phyloP scores from a whole-genome alignment of 352 stramenopile species.

The Chrysophaeum taylorii region DNA sequence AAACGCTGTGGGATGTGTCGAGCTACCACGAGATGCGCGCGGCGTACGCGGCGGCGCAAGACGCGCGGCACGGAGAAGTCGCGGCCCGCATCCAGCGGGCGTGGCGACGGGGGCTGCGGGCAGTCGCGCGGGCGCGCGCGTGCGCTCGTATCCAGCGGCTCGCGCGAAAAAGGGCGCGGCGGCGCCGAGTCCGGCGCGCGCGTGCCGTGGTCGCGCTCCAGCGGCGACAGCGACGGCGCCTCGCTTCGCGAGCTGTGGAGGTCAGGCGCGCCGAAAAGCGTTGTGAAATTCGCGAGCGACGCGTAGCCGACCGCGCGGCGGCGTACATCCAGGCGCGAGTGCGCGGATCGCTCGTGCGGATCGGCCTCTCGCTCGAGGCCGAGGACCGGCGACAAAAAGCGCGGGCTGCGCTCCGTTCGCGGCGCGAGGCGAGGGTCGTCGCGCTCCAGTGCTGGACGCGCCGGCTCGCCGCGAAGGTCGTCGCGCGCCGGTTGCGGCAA shows the following conservation, averaged over 20 bases:
- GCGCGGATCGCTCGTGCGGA: background rate
- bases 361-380: background rate
- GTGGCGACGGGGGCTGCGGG: background rate
- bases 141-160: background rate
- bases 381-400: background rate
- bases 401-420: background rate
- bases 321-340: background rate
- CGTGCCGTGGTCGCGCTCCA: too few relatives aligned
- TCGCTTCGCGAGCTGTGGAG: too few relatives aligned
- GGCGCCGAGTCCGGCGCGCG: too few relatives aligned
- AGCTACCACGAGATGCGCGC: constrained; percentile 14
- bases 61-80: constrained; percentile 8
- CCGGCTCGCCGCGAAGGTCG: constrained; percentile 7
- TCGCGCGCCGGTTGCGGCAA: constrained; percentile 15
- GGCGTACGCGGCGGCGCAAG: constrained; percentile 15
- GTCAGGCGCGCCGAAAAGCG: too few relatives aligned
- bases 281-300: too few relatives aligned
- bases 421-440: background rate
- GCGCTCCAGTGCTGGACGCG: constrained; percentile 20
- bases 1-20: too few relatives aligned
- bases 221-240: too few relatives aligned
- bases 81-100: constrained; percentile 6
- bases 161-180: too few relatives aligned
- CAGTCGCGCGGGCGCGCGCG: background rate
- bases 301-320: too few relatives aligned